Conservation (phyloP, 2,329 filamentous ascomycete genomes). For the Cercospora sp. region DNA sequence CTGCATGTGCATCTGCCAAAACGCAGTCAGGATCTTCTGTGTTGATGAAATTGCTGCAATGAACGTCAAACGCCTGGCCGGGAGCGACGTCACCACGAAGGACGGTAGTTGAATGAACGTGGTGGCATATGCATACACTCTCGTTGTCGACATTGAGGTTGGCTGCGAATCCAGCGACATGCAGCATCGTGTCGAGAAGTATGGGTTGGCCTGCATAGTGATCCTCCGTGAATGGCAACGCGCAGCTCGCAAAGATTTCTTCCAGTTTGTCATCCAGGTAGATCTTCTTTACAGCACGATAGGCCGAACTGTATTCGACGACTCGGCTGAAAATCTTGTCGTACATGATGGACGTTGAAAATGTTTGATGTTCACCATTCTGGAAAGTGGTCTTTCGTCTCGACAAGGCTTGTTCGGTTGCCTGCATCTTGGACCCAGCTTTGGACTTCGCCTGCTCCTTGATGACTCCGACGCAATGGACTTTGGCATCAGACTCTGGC, state of each 20-base stretch:
- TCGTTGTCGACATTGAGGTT: conserved; percentile 21
- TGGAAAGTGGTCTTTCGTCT: conserved; percentile 2
- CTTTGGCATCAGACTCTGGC: not conserved
- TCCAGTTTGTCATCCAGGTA: conserved; percentile 15
- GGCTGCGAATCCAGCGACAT: conserved; percentile 23
- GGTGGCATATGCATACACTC: conserved; percentile 18
- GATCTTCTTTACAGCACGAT: conserved; percentile 19
- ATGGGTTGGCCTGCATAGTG: conserved; percentile 19
- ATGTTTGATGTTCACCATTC: conserved; percentile 15
- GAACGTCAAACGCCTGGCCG: conserved; percentile 10
- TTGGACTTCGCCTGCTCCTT: not conserved
- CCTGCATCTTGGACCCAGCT: conserved; percentile 1
- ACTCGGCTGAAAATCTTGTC: conserved; percentile 22
- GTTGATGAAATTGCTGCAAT: conserved; percentile 17
- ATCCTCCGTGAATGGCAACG: conserved; percentile 5
- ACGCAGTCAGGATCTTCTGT: conserved; percentile 8
- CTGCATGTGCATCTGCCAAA: conserved; percentile 20
- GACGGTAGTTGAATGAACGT: conserved; percentile 13
- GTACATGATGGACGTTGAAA: conserved; percentile 20
- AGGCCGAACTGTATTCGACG: conserved; percentile 17
- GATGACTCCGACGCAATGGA: conserved; percentile 11
- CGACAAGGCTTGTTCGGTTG: conserved; percentile 1
- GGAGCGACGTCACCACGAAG: conserved; percentile 5
- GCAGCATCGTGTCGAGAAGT: conserved; percentile 22
- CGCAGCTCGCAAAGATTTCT: conserved; percentile 20